A percentile compares a stretch with the other conserved stretches of the same genome.
Conservation (phyloP, 768 basidiomycete species). For the Boletus huronensis region DNA sequence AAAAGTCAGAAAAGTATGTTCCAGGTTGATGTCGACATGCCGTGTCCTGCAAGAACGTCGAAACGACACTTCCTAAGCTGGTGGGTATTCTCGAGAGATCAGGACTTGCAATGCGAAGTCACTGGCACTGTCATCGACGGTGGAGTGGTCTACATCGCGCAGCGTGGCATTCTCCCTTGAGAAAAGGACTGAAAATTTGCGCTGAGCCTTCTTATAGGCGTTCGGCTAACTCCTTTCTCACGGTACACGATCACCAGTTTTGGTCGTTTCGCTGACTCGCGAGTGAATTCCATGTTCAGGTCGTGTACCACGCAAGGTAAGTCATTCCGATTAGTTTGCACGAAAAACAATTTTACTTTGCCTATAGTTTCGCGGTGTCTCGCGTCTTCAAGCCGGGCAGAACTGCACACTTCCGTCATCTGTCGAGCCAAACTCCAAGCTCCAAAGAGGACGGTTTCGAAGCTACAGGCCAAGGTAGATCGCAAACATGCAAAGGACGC, state of each 20-base stretch:
- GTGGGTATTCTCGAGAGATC: constrained; percentile 49
- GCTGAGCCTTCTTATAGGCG: constrained; percentile 21
- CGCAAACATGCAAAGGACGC: constrained; percentile 35
- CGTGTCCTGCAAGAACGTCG: constrained; percentile 48
- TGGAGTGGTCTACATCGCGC: constrained; percentile 49
- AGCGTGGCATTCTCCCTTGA: constrained; percentile 62
- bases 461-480: constrained; percentile 45
- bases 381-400: constrained; percentile 39
- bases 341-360: neutral
- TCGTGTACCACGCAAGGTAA: constrained; percentile 21
- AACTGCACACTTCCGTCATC: constrained; percentile 50
- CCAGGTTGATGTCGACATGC: constrained; percentile 62
- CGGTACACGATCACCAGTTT: constrained; percentile 23
- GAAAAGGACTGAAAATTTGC: constrained; percentile 8
- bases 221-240: constrained; percentile 34
- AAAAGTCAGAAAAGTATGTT: constrained; percentile 33
- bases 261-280: neutral
- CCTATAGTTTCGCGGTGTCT: constrained; percentile 35
- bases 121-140: constrained; percentile 66
- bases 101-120: constrained; percentile 48
- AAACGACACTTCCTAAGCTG: constrained; percentile 69
- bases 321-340: neutral
- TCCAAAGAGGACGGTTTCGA: constrained; percentile 41
- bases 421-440: constrained; percentile 36
- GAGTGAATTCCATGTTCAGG: constrained; percentile 26